These are phyloP conservation scores for Tuber borchii DNA, from an alignment of 495 filamentous ascomycete species.

Conservation along the genomic window DNA sequence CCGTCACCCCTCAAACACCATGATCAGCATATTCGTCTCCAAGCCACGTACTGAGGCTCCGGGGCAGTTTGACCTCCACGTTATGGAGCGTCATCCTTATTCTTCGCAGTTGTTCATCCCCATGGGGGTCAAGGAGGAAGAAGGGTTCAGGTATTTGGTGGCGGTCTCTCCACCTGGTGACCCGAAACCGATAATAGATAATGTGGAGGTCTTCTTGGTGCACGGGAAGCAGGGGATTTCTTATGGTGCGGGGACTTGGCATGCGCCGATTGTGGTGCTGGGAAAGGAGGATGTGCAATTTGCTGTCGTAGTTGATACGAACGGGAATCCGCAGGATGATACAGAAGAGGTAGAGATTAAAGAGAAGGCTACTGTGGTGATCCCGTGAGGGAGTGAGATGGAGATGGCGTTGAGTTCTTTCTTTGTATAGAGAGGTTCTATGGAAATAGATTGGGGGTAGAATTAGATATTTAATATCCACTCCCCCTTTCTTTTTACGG, in stretches of 20 bases:
- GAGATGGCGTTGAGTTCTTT: conserved; percentile 36
- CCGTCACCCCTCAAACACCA: conserved; percentile 52
- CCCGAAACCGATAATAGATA: conserved; percentile 57
- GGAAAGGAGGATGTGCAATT: conserved; percentile 67
- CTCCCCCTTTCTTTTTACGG: background rate
- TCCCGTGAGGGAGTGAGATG: conserved; percentile 43
- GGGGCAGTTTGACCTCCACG: conserved; percentile 55
- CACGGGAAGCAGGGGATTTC: conserved; percentile 78
- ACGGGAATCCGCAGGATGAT: conserved; percentile 77
- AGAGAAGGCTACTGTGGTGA: conserved; percentile 43
- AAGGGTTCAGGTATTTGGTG: conserved; percentile 60
- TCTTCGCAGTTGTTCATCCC: conserved; percentile 91
- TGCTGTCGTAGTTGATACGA: conserved; percentile 81
- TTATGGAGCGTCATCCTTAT: conserved; percentile 89
- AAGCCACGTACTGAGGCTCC: conserved; percentile 52
- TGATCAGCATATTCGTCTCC: conserved; percentile 87
- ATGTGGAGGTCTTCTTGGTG: conserved; percentile 71
- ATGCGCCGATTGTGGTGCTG: conserved; percentile 91
- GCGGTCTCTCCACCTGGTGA: conserved; percentile 65
- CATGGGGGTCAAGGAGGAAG: conserved; percentile 50
- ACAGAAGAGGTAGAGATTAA: conserved; percentile 71
- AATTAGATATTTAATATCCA: background rate
- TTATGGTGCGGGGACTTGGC: conserved; percentile 89
- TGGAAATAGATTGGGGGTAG: background rate
- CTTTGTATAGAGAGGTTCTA: background rate